Conservation (phyloP, 2,329 filamentous ascomycete species). For the Talaromyces verruculosus region DNA sequence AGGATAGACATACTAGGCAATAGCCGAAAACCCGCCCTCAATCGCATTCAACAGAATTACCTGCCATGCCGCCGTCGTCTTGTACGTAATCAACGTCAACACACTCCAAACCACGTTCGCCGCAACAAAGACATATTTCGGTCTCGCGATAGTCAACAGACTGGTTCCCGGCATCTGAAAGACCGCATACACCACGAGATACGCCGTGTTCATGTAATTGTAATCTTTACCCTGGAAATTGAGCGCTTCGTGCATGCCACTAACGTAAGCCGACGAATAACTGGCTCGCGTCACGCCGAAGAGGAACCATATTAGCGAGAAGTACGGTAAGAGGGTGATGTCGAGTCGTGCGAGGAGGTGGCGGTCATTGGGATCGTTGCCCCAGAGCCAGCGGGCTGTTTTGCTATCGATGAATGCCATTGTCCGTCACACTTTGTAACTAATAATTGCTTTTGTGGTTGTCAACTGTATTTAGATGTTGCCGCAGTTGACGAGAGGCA, state of each 20-base stretch:
- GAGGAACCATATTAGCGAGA: conserved; percentile 51
- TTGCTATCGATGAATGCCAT: conserved; percentile 16
- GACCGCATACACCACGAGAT: conserved; percentile 45
- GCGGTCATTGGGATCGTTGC: conserved; percentile 15
- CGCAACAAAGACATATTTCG: conserved; percentile 46
- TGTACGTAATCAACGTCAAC: conserved; percentile 47
- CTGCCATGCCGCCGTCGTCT: conserved; percentile 46
- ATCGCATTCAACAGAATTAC: conserved; percentile 48
- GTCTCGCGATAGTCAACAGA: conserved; percentile 38
- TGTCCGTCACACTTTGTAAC: background rate
- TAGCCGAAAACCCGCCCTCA: conserved; percentile 47
- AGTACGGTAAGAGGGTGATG: conserved; percentile 46
- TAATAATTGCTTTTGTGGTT: background rate
- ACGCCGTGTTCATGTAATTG: conserved; percentile 43
- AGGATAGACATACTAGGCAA: conserved; percentile 39
- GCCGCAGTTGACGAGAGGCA: background rate
- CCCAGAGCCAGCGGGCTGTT: conserved; percentile 21
- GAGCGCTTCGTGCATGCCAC: conserved; percentile 43
- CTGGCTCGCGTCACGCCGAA: conserved; percentile 49
- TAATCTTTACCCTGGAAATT: conserved; percentile 42
- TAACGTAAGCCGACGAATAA: conserved; percentile 47
- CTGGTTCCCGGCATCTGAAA: conserved; percentile 49
- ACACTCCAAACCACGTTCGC: conserved; percentile 49
- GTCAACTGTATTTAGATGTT: background rate
- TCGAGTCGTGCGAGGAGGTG: conserved; percentile 43